Evolutionary conservation across 1,284 basidiomycete species (phyloP).

Genomic region (Ustilago lituana): DNA sequence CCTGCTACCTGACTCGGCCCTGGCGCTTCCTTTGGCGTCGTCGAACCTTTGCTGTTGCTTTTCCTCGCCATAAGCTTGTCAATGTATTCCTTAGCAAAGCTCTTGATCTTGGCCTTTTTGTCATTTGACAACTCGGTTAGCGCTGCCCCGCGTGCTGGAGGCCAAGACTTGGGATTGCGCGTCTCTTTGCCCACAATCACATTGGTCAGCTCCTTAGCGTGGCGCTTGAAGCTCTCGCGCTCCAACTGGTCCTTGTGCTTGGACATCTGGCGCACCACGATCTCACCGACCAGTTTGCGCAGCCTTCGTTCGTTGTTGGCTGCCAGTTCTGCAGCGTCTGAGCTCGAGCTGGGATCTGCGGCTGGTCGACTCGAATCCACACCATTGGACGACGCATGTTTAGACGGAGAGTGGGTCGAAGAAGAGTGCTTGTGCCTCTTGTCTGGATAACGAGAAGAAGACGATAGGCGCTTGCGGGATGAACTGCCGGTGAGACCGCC

Average conservation of each 20-base stretch:
- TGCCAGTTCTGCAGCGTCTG: slow-evolving; percentile 7
- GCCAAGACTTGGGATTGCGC: slow-evolving; percentile 70
- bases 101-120: slow-evolving; percentile 88
- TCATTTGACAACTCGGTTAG: slow-evolving; percentile 76
- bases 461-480: slow-evolving; percentile 35
- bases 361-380: slow-evolving; percentile 6
- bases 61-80: slow-evolving; percentile 57
- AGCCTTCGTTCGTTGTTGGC: slow-evolving; percentile 69
- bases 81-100: slow-evolving; percentile 85
- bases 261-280: slow-evolving; percentile 90
- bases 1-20: slow-evolving; percentile 2
- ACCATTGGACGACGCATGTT: slow-evolving; percentile 5
- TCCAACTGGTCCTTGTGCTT: slow-evolving; percentile 85
- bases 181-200: slow-evolving; percentile 91
- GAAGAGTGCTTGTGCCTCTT: slow-evolving; percentile 44
- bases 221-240: slow-evolving; percentile 88
- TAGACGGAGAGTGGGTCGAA: slow-evolving; percentile 11
- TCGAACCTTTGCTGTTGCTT: slow-evolving; percentile 15
- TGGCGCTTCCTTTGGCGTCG: slow-evolving; percentile 1
- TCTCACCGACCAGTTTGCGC: slow-evolving; percentile 82
- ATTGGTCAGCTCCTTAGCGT: slow-evolving; percentile 90
- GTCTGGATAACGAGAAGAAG: slow-evolving; percentile 31
- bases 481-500: slow-evolving; percentile 13
- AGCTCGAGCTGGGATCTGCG: slow-evolving; percentile 4
- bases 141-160: slow-evolving; percentile 71